Evolutionary conservation across 2,329 filamentous ascomycete species (phyloP), one percentile per base, ranked within the genome.

Genomic region (Monilinia aucupariae): DNA sequence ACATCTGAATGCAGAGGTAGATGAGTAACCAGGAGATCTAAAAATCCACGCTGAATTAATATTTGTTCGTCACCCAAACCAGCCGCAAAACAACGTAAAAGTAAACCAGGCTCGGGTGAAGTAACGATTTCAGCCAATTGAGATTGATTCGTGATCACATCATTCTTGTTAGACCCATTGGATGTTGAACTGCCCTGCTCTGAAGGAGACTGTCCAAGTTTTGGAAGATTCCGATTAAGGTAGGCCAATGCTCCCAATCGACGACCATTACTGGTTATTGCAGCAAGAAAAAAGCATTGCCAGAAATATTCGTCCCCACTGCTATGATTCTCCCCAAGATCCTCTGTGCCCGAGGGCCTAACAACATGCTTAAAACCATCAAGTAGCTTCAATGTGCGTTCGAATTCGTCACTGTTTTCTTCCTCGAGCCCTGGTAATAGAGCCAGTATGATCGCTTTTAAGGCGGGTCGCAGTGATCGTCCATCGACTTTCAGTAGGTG

Each of bases 391-490:
- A 96, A 75, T 1, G 92, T 96, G 61, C 90, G 84, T 66, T 97
- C 93, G 74, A 97, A 99, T 73, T 99, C 96, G 73, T 99, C 94
- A 68, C 92, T 96, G 10, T 91, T 96, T 74, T 97, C 94, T 68
- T 99, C 94, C 75, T 99, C 94, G 3, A 99, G 77, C 0, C 92
- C 94, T 0, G 94, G 94, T 3, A 99, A 79, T 37, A 99, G 79
- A n/a, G 91, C 88, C 25, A 99, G 79, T 65, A 97, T 87, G 17
- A 97, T 85, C 9, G 92, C 89, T 75, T 96, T 97, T 76, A 97
- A 82, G 1, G 93, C 92, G 4, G 94, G 92, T 20, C 93, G 85
- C 52, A 99, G 80, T 8, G 89, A 83, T 63, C 81, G 80, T 39
- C 87, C 80, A 67, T 92, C 83, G 41, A 97, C 75, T 52, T 82